Base-by-base conservation (phyloP, 2,329 filamentous ascomycete species). In the Trichothecium sympodiale region DNA sequence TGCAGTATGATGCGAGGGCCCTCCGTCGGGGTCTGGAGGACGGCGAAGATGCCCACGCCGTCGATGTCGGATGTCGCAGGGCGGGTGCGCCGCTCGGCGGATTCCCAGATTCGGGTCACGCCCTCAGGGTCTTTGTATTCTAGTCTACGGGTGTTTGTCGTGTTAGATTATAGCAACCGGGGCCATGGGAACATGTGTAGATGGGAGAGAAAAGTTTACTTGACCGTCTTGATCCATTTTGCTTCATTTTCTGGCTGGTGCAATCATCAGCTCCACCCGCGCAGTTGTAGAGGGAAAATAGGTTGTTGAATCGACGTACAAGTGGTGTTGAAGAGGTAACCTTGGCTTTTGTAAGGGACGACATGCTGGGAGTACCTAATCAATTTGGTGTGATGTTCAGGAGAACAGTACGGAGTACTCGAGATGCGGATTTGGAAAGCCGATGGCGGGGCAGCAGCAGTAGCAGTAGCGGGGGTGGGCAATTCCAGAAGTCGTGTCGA, bases 11-110 rank as follows among this genome's bases (percentile, higher is more conserved):
- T 62, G 48, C 34, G 34, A 17, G 30, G 38, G 25, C 62, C 47
- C 58, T 69, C 70, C 1, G 58, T 57, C 8, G 65, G 53, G 43
- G 67, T 70, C 42, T 74, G 61, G 12, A 87, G 61, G 43, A 86
- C 72, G 29, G 80, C 81, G 13, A 83, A 66, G 38, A 87, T 83
- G 40, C 80, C 80, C 12, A 86, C 80, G 35, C 77, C 80, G 47
- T 87, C 82, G 36, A 85, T 77, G 25, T 74, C 71, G 38, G 66
- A 65, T 43, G 57, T 64, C 37, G 64, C 60, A 10, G 80, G 78
- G 4, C 80, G 71, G 0, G 80, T 85, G 20, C 67, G 68, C n/a
- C 82, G 73, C 55, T 83, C 77, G 13, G 77, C 77, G 1, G 77
- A 80, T 51, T 87, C 81, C 81, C 81, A 86, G 20, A 69, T 74